phyloP scores from a whole-genome alignment of 176 grass and related monocot species.

The Carex pumila region DNA sequence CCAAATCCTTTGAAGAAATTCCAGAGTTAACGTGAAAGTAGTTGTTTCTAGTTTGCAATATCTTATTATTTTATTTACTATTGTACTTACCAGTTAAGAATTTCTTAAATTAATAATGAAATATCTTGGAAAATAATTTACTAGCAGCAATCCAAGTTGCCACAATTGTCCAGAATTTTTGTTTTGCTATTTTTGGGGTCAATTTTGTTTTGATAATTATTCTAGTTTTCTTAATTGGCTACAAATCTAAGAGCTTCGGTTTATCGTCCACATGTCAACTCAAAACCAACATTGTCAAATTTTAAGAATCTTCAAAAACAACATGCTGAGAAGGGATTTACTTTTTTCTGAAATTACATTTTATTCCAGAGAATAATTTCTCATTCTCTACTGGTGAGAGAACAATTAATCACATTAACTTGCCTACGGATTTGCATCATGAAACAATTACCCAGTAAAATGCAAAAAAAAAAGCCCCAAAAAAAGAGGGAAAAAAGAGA shows the following conservation, averaged over 20 bases:
- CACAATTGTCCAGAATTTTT: not conserved
- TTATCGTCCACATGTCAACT: not conserved
- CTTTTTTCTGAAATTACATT: not conserved
- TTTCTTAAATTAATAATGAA: not conserved
- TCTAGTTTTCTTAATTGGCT: not conserved
- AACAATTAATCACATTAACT: conserved; percentile 15
- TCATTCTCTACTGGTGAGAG: not conserved
- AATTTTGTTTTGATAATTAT: not conserved
- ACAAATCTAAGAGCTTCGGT: not conserved
- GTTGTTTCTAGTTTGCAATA: not conserved
- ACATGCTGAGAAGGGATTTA: not conserved
- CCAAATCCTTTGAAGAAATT: not conserved
- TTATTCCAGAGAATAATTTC: not conserved
- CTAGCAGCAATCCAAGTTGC: not conserved
- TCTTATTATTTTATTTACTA: not conserved
- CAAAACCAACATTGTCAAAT: not conserved
- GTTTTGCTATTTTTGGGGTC: not conserved
- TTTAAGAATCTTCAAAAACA: not conserved
- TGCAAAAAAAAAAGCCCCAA: not conserved
- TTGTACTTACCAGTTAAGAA: not conserved
- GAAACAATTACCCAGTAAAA: not conserved
- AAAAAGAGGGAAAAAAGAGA: too few species aligned
- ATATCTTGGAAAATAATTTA: not conserved
- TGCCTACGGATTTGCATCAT: not conserved
- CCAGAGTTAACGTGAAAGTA: not conserved